Base-by-base conservation (phyloP, 2,329 filamentous ascomycete species). In the Sclerotinia spermophila region DNA sequence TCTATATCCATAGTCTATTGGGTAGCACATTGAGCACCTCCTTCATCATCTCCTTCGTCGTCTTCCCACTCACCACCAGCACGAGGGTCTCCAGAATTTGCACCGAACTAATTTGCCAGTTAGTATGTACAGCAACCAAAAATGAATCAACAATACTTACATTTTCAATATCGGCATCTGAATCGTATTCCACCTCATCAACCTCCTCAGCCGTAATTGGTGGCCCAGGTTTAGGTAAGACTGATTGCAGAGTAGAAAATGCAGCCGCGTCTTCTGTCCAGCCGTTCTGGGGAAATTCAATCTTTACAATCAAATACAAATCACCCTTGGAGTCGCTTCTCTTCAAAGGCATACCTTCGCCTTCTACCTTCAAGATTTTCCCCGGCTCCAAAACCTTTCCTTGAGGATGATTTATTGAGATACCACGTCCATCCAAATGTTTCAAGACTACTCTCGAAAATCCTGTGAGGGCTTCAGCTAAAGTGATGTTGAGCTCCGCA, bases 301-400 rank as follows among this genome's bases (percentile, higher is more conserved):
- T 87, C 77, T 96, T 90, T 74, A 97, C 90, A 51, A 92, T 83
- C 56, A 99, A 85, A 81, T 95, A 99, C 27, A 99, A 83, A 78
- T 98, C 94, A 58, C 96, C 96, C 79, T 89, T 93, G 6, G 83
- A 79, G 53, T 99, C 96, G 73, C 90, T 92, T 71, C 90, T 89
- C 86, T 97, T 97, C 76, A 90, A 81, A 2, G 96, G 96, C 96
- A 99, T 99, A 72, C 96, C 96, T 83, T 99, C 96, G 38, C 93
- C 94, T 2, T 86, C 81, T 1, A 99, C 84, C 83, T 94, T 97
- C 76, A 99, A 85, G 11, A 95, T 87, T 79, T 99, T 92, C 38
- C 90, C 91, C 0, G 96, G 94, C 38, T 89, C 88, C 48, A 99
- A 82, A 67, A 98, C 86, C 80, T 94, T 91, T 75, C 95, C 95